A percentile compares a stretch with the other conserved stretches of the same genome.
Evolutionary conservation across 208 protist genomes (phyloP).

Genomic region (Trypanosoma theileri): DNA sequence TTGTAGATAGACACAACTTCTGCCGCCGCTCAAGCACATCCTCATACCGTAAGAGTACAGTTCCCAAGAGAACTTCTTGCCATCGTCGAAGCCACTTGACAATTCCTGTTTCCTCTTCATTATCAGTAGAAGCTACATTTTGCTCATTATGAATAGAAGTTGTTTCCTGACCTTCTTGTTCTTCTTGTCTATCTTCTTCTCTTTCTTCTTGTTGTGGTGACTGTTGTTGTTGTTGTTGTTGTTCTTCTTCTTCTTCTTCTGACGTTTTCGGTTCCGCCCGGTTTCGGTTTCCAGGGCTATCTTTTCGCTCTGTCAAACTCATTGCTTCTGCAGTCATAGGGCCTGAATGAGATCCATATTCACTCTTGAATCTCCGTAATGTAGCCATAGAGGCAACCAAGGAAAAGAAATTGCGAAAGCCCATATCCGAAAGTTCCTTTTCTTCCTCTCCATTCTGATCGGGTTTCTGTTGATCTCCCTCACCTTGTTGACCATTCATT

Average conservation of each 20-base stretch:
- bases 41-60: conserved; percentile 5
- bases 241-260: no score
- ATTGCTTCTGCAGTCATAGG: no score
- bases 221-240: no score
- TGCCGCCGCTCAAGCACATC: conserved; percentile 17
- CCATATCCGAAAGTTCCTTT: background rate
- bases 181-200: background rate
- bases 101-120: background rate
- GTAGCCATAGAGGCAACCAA: no score
- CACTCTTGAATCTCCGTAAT: no score
- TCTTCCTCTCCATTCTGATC: background rate
- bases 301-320: no score
- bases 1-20: background rate
- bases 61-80: conserved; percentile 7
- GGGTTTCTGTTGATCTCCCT: no score
- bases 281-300: no score
- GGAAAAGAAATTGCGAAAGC: background rate
- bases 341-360: no score
- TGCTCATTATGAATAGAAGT: background rate
- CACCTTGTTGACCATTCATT: background rate
- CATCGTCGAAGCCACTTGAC: conserved; percentile 6
- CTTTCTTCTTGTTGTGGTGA: no score
- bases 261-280: no score
- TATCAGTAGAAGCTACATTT: background rate
- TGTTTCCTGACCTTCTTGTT: background rate